Evolutionary conservation across 2,329 filamentous ascomycete species (phyloP), one percentile per base, ranked within the genome.

Genomic region (Verticillium longisporum): DNA sequence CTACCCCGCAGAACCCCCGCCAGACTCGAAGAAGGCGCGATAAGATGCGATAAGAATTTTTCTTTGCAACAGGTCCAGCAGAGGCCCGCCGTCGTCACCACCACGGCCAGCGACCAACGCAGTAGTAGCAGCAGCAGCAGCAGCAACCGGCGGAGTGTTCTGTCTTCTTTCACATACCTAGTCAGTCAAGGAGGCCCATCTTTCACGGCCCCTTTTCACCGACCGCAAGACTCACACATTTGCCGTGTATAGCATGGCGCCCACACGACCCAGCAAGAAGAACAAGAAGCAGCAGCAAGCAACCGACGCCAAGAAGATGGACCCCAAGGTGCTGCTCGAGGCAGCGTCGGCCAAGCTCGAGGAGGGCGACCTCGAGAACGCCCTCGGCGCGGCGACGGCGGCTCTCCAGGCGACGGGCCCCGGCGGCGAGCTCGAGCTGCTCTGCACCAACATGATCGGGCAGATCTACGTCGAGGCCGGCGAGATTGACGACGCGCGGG

Each of bases 381-480:
- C 77, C 60, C 70, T 74, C 56, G 56, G 66, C 6, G 70, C 78
- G 14, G 81, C 80, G 4, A 68, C 73, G 36, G 68, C 73, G 32
- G 81, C 80, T 2, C 76, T 81, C 38, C 73, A 77, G 38, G 67
- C 71, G 10, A 78, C 78, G 3, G 78, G 78, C 3, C 66, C 72
- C 14, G 76, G 74, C 45, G 79, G 81, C 66, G 80, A 81, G 58
- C 76, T 76, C 65, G 82, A 83, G 55, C 79, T 91, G 15, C 81
- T 87, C 11, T 89, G 90, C 1, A 77, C 93, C 57, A 91, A 89
- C 66, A 78, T 96, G 37, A 82, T 95, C 26, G 93, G 90, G 60
- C 90, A 96, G 69, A 91, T 96, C 69, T 83, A 87, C 68, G 83
- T 97, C 61, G 92, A 97, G 71, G 76, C 91, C 3, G 93, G 95